A percentile compares a stretch with the other conserved stretches of the same genome.
Conservation (phyloP, 495 filamentous ascomycete species). For the Penicillium parvum region DNA sequence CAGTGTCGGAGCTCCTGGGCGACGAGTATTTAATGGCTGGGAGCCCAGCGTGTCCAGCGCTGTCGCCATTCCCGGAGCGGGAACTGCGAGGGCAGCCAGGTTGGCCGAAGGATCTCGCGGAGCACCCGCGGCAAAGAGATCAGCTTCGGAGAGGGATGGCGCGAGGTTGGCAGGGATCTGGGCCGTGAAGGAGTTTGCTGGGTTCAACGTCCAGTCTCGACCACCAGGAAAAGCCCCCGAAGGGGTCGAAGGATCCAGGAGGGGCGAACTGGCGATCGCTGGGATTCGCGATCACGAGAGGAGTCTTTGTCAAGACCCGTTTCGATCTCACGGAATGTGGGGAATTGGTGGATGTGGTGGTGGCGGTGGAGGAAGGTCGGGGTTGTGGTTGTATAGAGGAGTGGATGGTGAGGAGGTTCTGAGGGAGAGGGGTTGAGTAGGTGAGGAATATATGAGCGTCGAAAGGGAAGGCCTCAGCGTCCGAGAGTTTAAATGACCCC, state of each 20-base stretch:
- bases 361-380: too few species aligned
- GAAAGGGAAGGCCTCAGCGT: background rate
- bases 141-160: constrained; percentile 30
- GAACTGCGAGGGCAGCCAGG: constrained; percentile 44
- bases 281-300: constrained; percentile 34
- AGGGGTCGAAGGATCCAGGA: constrained; percentile 47
- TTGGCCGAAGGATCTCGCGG: constrained; percentile 27
- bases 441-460: constrained; percentile 1
- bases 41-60: constrained; percentile 38
- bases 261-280: constrained; percentile 32
- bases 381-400: too few species aligned
- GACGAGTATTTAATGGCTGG: constrained; percentile 53
- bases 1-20: constrained; percentile 56
- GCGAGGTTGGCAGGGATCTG: constrained; percentile 20
- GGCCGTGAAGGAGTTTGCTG: constrained; percentile 22
- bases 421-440: background rate
- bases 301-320: too few species aligned
- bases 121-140: constrained; percentile 30
- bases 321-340: constrained; percentile 1
- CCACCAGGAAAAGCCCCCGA: constrained; percentile 37
- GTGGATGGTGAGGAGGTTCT: constrained; percentile 7
- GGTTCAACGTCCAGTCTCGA: constrained; percentile 39
- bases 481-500: too few species aligned
- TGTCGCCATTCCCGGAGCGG: constrained; percentile 44
- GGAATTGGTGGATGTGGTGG: too few species aligned